phyloP scores from a whole-genome alignment of 148 eudicot genomes.

The Fallopia convolvulus region DNA sequence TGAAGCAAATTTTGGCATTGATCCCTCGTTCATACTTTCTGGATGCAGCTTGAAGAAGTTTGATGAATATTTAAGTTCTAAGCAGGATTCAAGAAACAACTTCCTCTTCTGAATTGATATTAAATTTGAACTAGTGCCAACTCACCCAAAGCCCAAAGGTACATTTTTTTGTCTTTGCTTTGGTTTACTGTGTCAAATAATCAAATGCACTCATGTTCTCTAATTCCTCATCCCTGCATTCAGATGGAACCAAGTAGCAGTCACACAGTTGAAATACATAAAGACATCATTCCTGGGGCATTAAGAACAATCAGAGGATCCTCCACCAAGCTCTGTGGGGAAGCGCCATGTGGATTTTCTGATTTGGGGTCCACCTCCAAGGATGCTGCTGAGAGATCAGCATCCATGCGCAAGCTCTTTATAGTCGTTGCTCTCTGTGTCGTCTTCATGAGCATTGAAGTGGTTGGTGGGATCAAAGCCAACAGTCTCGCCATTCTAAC shows the following conservation, averaged over 20 bases:
- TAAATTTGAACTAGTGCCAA: not conserved
- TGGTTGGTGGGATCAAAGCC: constrained; percentile 81
- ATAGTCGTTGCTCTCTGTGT: constrained; percentile 70
- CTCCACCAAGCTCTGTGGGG: constrained; percentile 44
- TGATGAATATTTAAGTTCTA: not conserved
- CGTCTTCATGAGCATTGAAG: constrained; percentile 74
- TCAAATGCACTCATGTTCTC: not conserved
- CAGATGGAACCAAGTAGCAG: constrained; percentile 46
- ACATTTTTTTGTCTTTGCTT: not conserved
- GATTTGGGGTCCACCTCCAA: constrained; percentile 41
- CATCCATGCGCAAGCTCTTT: constrained; percentile 68
- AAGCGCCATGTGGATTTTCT: constrained; percentile 66
- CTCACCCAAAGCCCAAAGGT: not conserved
- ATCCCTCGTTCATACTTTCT: not conserved
- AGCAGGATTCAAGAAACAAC: not conserved
- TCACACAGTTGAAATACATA: constrained; percentile 46
- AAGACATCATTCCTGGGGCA: constrained; percentile 20
- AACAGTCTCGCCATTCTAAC: constrained; percentile 85
- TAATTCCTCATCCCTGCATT: not conserved
- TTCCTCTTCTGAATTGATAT: not conserved
- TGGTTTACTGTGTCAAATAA: not conserved
- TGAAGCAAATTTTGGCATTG: not conserved
- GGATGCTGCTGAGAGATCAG: constrained; percentile 64
- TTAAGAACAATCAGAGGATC: constrained; percentile 26
- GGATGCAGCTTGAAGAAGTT: constrained; percentile 1